Evolutionary conservation across 148 eudicot genomes (phyloP), one percentile per base, ranked within the genome.

Genomic region (Drosera capensis): DNA sequence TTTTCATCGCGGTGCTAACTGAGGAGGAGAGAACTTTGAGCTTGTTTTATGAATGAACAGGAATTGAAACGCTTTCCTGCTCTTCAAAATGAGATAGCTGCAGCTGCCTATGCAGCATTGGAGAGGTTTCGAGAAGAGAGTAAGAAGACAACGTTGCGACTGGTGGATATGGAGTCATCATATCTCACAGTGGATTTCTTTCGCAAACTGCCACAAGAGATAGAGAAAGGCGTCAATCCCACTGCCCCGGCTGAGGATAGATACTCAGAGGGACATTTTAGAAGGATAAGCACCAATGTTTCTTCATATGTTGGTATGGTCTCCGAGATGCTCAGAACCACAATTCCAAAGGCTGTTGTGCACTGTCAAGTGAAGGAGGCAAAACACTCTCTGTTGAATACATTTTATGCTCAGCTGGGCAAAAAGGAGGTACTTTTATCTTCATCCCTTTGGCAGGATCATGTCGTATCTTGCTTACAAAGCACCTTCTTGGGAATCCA

Each of bases 161-260:
- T 84, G 56, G 88, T 84, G 26, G 94, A 79, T 48, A 84, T 84
- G 94, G 94, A 84, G 39, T 62, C 85, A 56, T 59, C 85, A 0
- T 84, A 84, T 54, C 59, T 80, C 50, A 79, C 85, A 1, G 77
- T 70, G 26, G 85, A 77, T 53, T 84, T 79, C 71, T 79, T 84
- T 62, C 76, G 88, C 22, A 74, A 56, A 49, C 79, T 77, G 23
- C 74, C 87, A n/a, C 75, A 55, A 51, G 83, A 72, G 42, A 65
- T 53, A 19, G 82, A 70, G 34, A 70, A 56, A 38, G 71, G 50
- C 42, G 73, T 59, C 34, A 60, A 47, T 25, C 54, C 78, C 3
- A 26, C 63, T 43, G 51, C 39, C 15, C 16, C 54, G 24, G 11
- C 59, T 18, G 47, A 46, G 20, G 82, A 68, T 55, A 73, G 73